These are phyloP conservation scores for Gleditsia sinensis DNA, from an alignment of 306 rosid genomes.

Conservation along the genomic window DNA sequence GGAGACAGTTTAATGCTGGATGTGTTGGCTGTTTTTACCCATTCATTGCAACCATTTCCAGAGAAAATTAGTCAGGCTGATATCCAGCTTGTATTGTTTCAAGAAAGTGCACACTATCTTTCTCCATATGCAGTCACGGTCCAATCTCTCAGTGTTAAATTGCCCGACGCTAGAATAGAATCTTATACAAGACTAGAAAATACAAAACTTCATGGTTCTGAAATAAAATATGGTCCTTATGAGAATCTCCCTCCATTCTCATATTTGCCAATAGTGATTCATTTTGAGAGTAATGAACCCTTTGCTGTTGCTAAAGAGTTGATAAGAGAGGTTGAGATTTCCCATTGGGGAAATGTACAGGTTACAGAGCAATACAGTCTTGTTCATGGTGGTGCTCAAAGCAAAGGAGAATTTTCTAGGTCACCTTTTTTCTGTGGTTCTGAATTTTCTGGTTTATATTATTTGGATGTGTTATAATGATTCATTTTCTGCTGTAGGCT, in stretches of 20 bases:
- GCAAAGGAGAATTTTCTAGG: conserved; percentile 98
- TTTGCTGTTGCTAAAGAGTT: conserved; percentile 90
- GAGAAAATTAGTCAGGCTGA: conserved; percentile 90
- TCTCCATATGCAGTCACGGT: conserved; percentile 79
- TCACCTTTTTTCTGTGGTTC: conserved; percentile 36
- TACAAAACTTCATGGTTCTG: conserved; percentile 79
- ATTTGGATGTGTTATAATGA: conserved; percentile 22
- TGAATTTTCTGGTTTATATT: conserved; percentile 24
- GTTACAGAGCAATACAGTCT: conserved; percentile 88
- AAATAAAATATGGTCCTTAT: conserved; percentile 89
- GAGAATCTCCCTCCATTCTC: conserved; percentile 74
- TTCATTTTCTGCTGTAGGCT: conserved; percentile 65
- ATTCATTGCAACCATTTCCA: conserved; percentile 73
- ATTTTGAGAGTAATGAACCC: conserved; percentile 86
- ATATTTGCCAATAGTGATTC: conserved; percentile 70
- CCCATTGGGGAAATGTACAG: conserved; percentile 98
- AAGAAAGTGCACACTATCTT: conserved; percentile 76
- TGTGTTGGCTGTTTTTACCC: conserved; percentile 74
- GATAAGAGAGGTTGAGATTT: conserved; percentile 86
- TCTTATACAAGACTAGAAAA: conserved; percentile 74
- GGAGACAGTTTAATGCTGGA: conserved; percentile 67
- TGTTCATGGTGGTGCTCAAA: conserved; percentile 83
- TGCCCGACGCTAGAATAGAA: conserved; percentile 92
- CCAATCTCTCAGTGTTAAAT: conserved; percentile 72
- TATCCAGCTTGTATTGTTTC: conserved; percentile 78